Evolutionary conservation across 202 grass and related monocot genomes (phyloP), one percentile per base, ranked within the genome.

Genomic region (Zizania palustris): DNA sequence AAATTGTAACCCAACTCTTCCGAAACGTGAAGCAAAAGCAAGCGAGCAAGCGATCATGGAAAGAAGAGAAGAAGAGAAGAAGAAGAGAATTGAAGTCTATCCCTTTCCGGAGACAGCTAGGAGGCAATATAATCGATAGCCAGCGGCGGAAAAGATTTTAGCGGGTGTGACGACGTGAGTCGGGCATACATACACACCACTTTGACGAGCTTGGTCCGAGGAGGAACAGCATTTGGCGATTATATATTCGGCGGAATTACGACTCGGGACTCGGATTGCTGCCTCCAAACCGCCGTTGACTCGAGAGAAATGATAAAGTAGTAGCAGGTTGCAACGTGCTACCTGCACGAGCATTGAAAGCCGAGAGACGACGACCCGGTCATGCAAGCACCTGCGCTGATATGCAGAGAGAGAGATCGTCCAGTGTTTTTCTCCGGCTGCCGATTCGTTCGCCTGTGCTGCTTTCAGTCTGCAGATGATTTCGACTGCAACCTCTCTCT

Each of bases 221-320:
- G 40, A 42, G 13, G 12, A n/a, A 55, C 28, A 55, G 7, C 51
- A 20, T 55, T 20, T 20, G 51, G 3, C 3, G 6, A 53, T 4
- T 7, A 65, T 41, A 12, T 22, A 19, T 9, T 59, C 15, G 43
- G 9, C 33, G 11, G 19, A 8, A 43, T 64, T 60, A 20, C 19
- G 60, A 72, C 19, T 34, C 67, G 65, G 43, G 60, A 6, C 19
- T 28, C 43, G 14, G 74, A 83, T 79, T 63, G 85, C 79, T 73
- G 79, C 73, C 18, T 83, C 85, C 79, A 70, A 86, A 70, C 84
- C 28, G n/a, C 44, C 72, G 73, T 83, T 83, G 79, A 87, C 85
- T 36, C 36, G 35, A 19, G 33, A 6, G 11, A 16, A 65, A 41
- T 55, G 18, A 39, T 21, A 19, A 1, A 68, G 66, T 77, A 15